Evolutionary conservation across 352 stramenopile species (phyloP).

Genomic region (Globisporangium cystogenes): DNA sequence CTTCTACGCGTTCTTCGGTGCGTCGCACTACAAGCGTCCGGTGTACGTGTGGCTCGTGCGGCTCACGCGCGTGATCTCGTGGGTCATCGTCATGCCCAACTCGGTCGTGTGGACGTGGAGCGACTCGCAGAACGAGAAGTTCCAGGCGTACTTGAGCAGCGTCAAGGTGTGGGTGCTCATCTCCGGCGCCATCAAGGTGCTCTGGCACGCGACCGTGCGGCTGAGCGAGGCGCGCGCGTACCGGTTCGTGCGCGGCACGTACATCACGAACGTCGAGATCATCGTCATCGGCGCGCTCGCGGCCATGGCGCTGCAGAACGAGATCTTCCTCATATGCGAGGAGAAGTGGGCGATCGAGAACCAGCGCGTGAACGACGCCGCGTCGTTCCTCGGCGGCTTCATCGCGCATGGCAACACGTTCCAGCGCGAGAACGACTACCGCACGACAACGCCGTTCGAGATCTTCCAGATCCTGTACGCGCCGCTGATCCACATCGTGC

Average conservation of each 20-base stretch:
- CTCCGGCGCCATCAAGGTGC: slow-evolving; percentile 18
- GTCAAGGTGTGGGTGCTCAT: slow-evolving; percentile 27
- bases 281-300: slow-evolving; percentile 16
- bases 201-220: slow-evolving; percentile 23
- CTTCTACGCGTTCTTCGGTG: too few relatives aligned
- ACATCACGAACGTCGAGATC: slow-evolving; percentile 31
- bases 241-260: slow-evolving; percentile 22
- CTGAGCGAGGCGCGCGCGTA: slow-evolving; percentile 29
- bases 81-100: slow-evolving; percentile 42
- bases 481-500: too few relatives aligned
- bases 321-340: too few relatives aligned
- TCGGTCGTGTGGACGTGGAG: slow-evolving; percentile 40
- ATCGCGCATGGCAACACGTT: too few relatives aligned
- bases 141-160: slow-evolving; percentile 34
- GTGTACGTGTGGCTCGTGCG: too few relatives aligned
- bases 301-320: too few relatives aligned
- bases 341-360: slow-evolving; percentile 7
- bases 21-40: too few relatives aligned
- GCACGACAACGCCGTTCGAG: too few relatives aligned
- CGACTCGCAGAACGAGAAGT: slow-evolving; percentile 15
- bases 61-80: slow-evolving; percentile 31
- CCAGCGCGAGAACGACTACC: too few relatives aligned
- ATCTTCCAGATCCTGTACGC: too few relatives aligned
- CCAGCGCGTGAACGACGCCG: too few relatives aligned
- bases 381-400: too few relatives aligned